Conservation (phyloP, 208 protist genomes). For the Leishmania gerbilli region DNA sequence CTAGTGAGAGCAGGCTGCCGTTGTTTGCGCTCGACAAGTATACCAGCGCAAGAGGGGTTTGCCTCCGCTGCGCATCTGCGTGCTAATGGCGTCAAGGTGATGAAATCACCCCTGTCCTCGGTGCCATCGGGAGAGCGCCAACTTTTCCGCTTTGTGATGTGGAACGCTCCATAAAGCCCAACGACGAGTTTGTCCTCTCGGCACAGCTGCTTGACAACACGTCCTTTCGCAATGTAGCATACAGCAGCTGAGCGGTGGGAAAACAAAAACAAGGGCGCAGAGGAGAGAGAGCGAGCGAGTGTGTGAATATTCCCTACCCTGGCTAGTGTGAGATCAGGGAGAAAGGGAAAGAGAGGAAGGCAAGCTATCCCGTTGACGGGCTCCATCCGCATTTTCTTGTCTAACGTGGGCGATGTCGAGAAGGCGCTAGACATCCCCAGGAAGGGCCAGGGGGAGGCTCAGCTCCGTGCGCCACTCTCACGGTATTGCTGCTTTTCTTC, state of each 20-base stretch:
- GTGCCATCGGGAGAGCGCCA: not conserved
- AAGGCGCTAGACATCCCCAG: too few relatives aligned
- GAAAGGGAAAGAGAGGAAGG: not conserved
- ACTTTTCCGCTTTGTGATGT: not conserved
- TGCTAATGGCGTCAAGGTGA: not conserved
- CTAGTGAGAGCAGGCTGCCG: not conserved
- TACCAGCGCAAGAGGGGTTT: not conserved
- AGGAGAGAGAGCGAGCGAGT: not conserved
- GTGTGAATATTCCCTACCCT: not conserved
- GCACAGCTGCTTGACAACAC: not conserved
- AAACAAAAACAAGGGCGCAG: not conserved
- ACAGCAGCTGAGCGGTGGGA: not conserved
- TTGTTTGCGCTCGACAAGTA: not conserved
- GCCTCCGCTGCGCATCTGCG: not conserved
- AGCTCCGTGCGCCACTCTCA: not conserved
- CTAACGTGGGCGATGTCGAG: too few relatives aligned
- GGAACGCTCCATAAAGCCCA: not conserved
- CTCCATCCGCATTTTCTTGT: too few relatives aligned
- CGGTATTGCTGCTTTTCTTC: not conserved
- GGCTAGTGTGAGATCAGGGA: not conserved
- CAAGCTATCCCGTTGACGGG: too few relatives aligned
- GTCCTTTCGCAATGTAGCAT: not conserved
- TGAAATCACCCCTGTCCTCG: not conserved
- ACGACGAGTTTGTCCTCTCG: not conserved
- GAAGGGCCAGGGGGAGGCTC: too few relatives aligned